Evolutionary conservation across 2,329 filamentous ascomycete genomes (phyloP).

Genomic region (Ceratocystis papillata): DNA sequence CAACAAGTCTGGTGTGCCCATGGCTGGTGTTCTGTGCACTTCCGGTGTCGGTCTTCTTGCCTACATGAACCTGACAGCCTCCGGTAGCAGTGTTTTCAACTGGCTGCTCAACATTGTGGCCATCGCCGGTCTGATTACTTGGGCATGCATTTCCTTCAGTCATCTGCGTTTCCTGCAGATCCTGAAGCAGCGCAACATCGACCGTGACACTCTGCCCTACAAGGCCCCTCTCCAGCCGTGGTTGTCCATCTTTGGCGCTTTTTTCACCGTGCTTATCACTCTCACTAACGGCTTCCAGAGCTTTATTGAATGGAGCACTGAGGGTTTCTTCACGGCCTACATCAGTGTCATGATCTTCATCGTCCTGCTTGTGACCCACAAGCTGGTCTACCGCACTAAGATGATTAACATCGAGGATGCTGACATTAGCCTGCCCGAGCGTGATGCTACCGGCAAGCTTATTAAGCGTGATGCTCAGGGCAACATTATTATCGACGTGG

Average conservation of each 20-base stretch:
- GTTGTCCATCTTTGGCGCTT: slow-evolving; percentile 53
- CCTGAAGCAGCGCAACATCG: slow-evolving; percentile 45
- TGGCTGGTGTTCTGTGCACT: slow-evolving; percentile 45
- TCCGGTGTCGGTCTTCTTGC: slow-evolving; percentile 51
- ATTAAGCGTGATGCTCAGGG: neutral
- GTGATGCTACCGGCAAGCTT: slow-evolving; percentile 11
- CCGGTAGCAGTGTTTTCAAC: slow-evolving; percentile 52
- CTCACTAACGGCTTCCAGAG: slow-evolving; percentile 59
- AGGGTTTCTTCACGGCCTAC: slow-evolving; percentile 54
- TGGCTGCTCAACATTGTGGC: slow-evolving; percentile 64
- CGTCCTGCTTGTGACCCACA: slow-evolving; percentile 51
- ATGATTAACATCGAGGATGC: slow-evolving; percentile 32
- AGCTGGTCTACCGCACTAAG: slow-evolving; percentile 38
- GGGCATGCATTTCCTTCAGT: slow-evolving; percentile 54
- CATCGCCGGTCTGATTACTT: slow-evolving; percentile 59
- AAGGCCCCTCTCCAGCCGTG: slow-evolving; percentile 52
- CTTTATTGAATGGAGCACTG: slow-evolving; percentile 52
- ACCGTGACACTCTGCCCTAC: slow-evolving; percentile 49
- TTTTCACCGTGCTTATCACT: slow-evolving; percentile 53
- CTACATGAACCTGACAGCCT: slow-evolving; percentile 54
- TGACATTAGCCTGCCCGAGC: slow-evolving; percentile 28
- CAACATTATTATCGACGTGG: neutral
- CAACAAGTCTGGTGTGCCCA: slow-evolving; percentile 51
- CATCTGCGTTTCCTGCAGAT: slow-evolving; percentile 57
- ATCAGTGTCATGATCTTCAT: slow-evolving; percentile 54